A percentile compares a stretch with the other conserved stretches of the same genome.
These are phyloP conservation scores for Lichtheimia hyalospora DNA, from an alignment of 371 early-diverging fungal species.

Conservation along the genomic window DNA sequence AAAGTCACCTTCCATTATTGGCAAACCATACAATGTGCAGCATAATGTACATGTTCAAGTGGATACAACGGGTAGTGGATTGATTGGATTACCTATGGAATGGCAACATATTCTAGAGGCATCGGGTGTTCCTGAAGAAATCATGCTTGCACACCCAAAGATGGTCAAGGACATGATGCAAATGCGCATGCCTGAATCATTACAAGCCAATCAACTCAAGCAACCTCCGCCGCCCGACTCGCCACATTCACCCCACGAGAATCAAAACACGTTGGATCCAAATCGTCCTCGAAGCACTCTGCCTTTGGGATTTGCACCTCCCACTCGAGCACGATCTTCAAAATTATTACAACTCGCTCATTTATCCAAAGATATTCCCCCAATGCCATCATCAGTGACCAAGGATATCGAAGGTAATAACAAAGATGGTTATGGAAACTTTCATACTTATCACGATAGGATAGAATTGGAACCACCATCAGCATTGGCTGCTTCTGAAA, in stretches of 20 bases:
- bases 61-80: conserved; percentile 39
- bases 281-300: conserved; percentile 10
- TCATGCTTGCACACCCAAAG: conserved; percentile 51
- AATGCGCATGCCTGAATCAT: conserved; percentile 51
- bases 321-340: conserved; percentile 46
- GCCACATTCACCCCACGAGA: conserved; percentile 23
- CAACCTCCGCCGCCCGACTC: conserved; percentile 14
- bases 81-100: conserved; percentile 58
- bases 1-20: conserved; percentile 38
- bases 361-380: conserved; percentile 1
- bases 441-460: background rate
- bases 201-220: conserved; percentile 23
- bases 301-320: conserved; percentile 50
- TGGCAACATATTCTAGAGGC: conserved; percentile 58
- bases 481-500: conserved; percentile 14
- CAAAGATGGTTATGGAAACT: too few species aligned
- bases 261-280: conserved; percentile 15
- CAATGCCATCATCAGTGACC: background rate
- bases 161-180: conserved; percentile 57
- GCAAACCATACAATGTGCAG: conserved; percentile 64
- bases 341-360: conserved; percentile 27
- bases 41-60: conserved; percentile 64
- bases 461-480: conserved; percentile 6
- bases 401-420: background rate
- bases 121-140: conserved; percentile 55